A percentile compares a stretch with the other conserved stretches of the same genome.
Evolutionary conservation across 1,284 basidiomycete genomes (phyloP).

Genomic region (Sphaerobolus stellatus): DNA sequence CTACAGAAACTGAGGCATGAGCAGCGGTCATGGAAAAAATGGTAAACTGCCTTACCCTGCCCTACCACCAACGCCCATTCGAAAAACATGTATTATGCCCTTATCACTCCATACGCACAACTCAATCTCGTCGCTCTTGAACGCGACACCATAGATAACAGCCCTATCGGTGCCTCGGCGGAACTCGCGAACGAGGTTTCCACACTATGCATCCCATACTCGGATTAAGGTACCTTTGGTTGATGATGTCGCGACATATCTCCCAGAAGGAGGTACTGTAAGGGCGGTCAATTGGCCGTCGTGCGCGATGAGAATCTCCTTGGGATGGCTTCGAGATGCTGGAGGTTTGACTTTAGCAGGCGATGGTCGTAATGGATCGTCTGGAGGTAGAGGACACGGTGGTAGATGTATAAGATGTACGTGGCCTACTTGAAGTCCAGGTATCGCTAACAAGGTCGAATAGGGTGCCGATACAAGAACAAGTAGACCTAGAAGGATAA

Average conservation of each 20-base stretch:
- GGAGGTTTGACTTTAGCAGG: conserved; percentile 51
- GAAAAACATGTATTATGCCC: conserved; percentile 91
- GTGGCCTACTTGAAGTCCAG: conserved; percentile 87
- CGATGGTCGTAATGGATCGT: conserved; percentile 43
- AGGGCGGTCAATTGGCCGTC: conserved; percentile 77
- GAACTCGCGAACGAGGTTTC: conserved; percentile 78
- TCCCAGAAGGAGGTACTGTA: conserved; percentile 75
- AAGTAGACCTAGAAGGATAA: conserved; percentile 63
- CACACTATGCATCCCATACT: conserved; percentile 81
- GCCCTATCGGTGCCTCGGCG: conserved; percentile 88
- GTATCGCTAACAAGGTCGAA: conserved; percentile 81
- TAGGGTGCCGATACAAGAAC: conserved; percentile 76
- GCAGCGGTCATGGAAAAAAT: conserved; percentile 7
- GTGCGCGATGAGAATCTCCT: conserved; percentile 86
- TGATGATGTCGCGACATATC: conserved; percentile 83
- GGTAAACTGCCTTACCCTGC: conserved; percentile 11
- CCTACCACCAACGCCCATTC: conserved; percentile 44
- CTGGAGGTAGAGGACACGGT: conserved; percentile 60
- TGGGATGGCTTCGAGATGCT: conserved; percentile 58
- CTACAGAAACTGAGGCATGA: conserved; percentile 36
- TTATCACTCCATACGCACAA: conserved; percentile 95
- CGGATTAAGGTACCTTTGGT: conserved; percentile 84
- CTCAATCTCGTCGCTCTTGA: conserved; percentile 75
- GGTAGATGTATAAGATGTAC: conserved; percentile 87
- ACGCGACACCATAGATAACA: conserved; percentile 86